Evolutionary conservation across 345 rosid genomes (phyloP), one percentile per base, ranked within the genome.

Genomic region (Excoecaria cochinchinensis): DNA sequence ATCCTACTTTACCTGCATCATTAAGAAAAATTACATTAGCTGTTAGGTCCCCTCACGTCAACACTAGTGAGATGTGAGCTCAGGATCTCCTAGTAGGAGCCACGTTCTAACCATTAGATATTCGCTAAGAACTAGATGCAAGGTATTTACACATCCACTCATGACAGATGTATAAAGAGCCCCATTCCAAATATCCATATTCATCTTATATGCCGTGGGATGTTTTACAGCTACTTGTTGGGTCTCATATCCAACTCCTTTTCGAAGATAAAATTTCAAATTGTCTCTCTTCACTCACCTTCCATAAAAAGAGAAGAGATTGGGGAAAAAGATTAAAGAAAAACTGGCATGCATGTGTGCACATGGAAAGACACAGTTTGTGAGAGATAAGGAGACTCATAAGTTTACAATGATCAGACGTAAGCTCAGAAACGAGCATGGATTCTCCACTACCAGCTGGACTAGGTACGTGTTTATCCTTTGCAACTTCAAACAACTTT

Each of bases 1-100:
- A 70, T 24, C 67, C 76, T 12, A 57, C 70, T 70, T 71, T 77
- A 74, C 73, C 92, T 82, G 80, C 79, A 77, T 69, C 61, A 72
- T 72, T 50, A 48, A 76, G 72, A 53, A 62, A 73, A 69, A 40
- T 63, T 44, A 65, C 1, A 70, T 67, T 10, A 73, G 69, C 70
- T 17, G 36, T 40, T n/a, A 40, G 14, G 51, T 6, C 16, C 59
- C 62, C 38, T 22, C 38, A 24, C 63, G 46, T 51, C 24, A 25
- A 24, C 21, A 39, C 17, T 22, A 48, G 40, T 48, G 13, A 22
- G 68, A 40, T 40, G 48, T 40, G 38, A 68, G 15, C 39, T 38
- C 40, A 16, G 53, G 53, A 22, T 21, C 53, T 67, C 8, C 22
- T 0, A 65, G 69, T 40, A 40, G 38, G 70, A 21, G 51, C 58